These are phyloP conservation scores for Mycena venus DNA, from an alignment of 768 basidiomycete species.

Conservation along the genomic window DNA sequence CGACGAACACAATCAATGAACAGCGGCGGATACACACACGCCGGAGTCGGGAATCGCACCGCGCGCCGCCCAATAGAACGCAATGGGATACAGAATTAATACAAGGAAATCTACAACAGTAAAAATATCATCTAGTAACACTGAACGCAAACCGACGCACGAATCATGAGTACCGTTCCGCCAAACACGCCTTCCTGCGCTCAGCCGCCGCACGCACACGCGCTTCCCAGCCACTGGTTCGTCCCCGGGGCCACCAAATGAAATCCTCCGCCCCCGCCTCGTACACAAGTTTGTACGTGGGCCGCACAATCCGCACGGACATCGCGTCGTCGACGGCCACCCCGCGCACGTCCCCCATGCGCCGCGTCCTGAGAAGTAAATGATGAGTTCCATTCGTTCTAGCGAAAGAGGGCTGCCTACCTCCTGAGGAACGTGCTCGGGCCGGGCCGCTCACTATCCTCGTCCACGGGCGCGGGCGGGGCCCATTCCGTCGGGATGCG, in stretches of 20 bases:
- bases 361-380: slow-evolving; percentile 63
- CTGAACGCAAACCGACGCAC: background rate
- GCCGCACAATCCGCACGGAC: slow-evolving; percentile 68
- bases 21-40: too few species aligned
- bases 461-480: slow-evolving; percentile 46
- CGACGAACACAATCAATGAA: too few species aligned
- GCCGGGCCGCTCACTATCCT: slow-evolving; percentile 48
- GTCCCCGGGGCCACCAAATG: slow-evolving; percentile 55
- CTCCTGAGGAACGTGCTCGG: slow-evolving; percentile 67
- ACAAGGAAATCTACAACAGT: background rate
- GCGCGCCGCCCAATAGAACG: too few species aligned
- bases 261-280: slow-evolving; percentile 75
- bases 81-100: background rate
- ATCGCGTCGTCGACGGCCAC: slow-evolving; percentile 52
- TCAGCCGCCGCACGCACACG: slow-evolving; percentile 42
- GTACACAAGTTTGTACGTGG: slow-evolving; percentile 79
- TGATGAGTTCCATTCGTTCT: slow-evolving; percentile 41
- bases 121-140: background rate
- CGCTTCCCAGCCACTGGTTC: slow-evolving; percentile 27
- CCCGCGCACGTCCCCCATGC: slow-evolving; percentile 58
- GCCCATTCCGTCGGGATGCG: slow-evolving; percentile 81
- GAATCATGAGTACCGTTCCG: slow-evolving; percentile 6
- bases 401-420: slow-evolving; percentile 53
- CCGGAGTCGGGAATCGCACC: too few species aligned
- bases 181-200: slow-evolving; percentile 43